Conservation (phyloP, 768 basidiomycete genomes). For the Suillus discolor region DNA sequence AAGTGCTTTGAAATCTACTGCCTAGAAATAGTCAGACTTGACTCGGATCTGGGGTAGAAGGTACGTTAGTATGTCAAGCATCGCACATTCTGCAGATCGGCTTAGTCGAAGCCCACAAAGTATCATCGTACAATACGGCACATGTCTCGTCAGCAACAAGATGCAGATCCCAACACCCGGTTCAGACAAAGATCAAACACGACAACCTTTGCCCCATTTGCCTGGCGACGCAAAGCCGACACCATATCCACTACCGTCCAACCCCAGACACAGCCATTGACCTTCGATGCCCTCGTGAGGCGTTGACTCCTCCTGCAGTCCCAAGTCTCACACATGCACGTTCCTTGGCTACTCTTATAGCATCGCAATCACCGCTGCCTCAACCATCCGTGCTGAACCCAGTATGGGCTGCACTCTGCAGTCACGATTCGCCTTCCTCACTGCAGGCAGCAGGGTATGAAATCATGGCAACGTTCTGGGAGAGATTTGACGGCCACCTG, state of each 20-base stretch:
- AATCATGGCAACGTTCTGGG: conserved; percentile 69
- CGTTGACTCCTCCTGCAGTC: conserved; percentile 53
- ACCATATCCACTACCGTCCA: conserved; percentile 31
- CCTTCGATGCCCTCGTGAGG: conserved; percentile 51
- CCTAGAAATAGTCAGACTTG: background rate
- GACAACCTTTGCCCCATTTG: conserved; percentile 41
- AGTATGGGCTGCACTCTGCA: conserved; percentile 63
- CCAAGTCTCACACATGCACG: conserved; percentile 70
- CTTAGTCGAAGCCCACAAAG: background rate
- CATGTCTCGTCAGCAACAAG: conserved; percentile 34
- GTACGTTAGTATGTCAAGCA: background rate
- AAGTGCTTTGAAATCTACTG: background rate
- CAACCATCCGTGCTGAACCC: conserved; percentile 55
- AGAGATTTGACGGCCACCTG: conserved; percentile 52
- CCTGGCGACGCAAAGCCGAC: conserved; percentile 41
- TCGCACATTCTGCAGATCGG: background rate
- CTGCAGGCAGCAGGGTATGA: conserved; percentile 74
- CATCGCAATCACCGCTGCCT: conserved; percentile 58
- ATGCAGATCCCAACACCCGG: conserved; percentile 33
- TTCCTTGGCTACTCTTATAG: conserved; percentile 52
- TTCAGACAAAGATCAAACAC: conserved; percentile 46
- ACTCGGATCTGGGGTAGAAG: background rate
- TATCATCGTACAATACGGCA: conserved; percentile 5
- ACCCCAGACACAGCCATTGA: conserved; percentile 25
- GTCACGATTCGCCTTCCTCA: conserved; percentile 49